These are phyloP conservation scores for Cercophora samala DNA, from an alignment of 495 filamentous ascomycete genomes.

Conservation along the genomic window DNA sequence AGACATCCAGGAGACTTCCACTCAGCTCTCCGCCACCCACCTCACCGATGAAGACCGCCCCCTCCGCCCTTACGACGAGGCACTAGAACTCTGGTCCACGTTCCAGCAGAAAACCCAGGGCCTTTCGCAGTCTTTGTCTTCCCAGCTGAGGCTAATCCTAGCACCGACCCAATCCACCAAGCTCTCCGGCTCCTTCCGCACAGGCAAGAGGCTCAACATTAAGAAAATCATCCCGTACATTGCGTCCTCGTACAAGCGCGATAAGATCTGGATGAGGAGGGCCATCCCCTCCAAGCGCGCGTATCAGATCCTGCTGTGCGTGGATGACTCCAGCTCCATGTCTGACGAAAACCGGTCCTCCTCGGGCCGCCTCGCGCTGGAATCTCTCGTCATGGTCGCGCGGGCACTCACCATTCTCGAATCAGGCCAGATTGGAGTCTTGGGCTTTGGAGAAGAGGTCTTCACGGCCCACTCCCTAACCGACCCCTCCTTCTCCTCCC, in stretches of 20 bases:
- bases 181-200: constrained; percentile 93
- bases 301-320: constrained; percentile 95
- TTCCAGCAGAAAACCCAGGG: constrained; percentile 80
- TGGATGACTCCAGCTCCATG: constrained; percentile 96
- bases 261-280: constrained; percentile 99
- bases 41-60: constrained; percentile 47
- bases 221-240: constrained; percentile 99
- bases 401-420: constrained; percentile 86
- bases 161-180: constrained; percentile 93
- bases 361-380: constrained; percentile 67
- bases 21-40: constrained; percentile 69
- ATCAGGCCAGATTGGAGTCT: constrained; percentile 81
- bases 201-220: constrained; percentile 96
- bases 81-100: constrained; percentile 75
- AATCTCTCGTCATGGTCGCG: constrained; percentile 84
- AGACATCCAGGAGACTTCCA: constrained; percentile 67
- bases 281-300: constrained; percentile 84
- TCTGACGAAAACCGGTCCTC: constrained; percentile 59
- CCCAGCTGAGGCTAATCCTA: constrained; percentile 92
- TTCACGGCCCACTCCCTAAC: constrained; percentile 87
- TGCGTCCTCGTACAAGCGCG: constrained; percentile 91
- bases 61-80: constrained; percentile 52
- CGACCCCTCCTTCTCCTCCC: constrained; percentile 67
- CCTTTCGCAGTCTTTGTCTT: constrained; percentile 82
- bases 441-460: constrained; percentile 83